Base-by-base conservation (phyloP, 352 stramenopile genomes). In the Phytopythium sindhum region DNA sequence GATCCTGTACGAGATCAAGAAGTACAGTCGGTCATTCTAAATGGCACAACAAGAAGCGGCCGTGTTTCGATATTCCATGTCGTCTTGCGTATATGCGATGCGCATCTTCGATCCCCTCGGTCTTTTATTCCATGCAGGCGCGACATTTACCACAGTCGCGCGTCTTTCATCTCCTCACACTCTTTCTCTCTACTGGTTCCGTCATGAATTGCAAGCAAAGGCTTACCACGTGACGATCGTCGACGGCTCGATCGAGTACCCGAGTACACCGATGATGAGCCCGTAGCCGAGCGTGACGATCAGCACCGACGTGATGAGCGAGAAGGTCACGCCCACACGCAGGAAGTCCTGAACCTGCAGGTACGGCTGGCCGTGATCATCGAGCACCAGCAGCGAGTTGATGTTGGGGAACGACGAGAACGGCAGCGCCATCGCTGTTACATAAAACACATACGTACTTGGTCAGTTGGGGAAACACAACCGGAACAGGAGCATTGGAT, bases 1-100 rank as follows among this genome's bases (percentile, higher is more conserved):
- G 62, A 99, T 99, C 74, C 75, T 99, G 69, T 94, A 97, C 60
- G 97, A 99, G 79, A 99, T 99, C 75, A 98, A 98, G 74, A 98
- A 98, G 73, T 98, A 99, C 74, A 97, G 88, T 50, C 79, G 96
- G 60, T 93, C 90, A 0, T 97, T 98, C 74, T 97, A 42, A 51
- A 2, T 3, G 31, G 45, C 7, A 4, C 45, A 23, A 2, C n/a
- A 53, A 53, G n/a, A 31, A 53, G 45, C 45, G 15, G 23, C 45
- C 23, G 45, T n/a, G 10, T 6, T 23, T 11, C 17, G 39, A 17
- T 9, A 17, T 23, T 6, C 41, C 41, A 11, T 23, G 15, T 23
- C 12, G 17, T 53, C 45, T 17, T 54, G 47, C 15, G 24, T 35
- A 28, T 54, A 54, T 23, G 14, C 23, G 45, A 28, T 24, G 8